Base-by-base conservation (phyloP, 176 grass and related monocot species). In the Lolium rigidum region DNA sequence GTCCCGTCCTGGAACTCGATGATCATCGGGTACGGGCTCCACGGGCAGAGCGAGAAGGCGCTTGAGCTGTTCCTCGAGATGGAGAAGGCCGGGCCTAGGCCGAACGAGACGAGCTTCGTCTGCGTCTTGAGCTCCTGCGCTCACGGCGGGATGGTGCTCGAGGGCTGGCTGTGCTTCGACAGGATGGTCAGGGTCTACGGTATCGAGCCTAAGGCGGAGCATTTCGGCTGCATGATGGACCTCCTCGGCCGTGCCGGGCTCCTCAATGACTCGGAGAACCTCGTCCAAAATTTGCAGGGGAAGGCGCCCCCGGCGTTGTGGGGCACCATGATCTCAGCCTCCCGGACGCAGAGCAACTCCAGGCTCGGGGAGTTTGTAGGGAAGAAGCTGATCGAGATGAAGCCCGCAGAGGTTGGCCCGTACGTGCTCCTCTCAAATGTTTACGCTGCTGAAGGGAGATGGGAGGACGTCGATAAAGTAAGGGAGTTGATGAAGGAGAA, bases 181-280 rank as follows among this genome's bases (percentile, higher is more conserved):
- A 87, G 81, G 63, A 95, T 95, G 90, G 70, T 90, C 83, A 80
- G 83, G 58, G 35, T 48, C 5, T 87, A 95, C 8, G 60, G 47
- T 50, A 50, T 90, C 31, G 70, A 90, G 46, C 90, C 93, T 31
- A 92, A 87, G 57, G 51, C 26, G 2, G 90, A 92, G 58, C 93
- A 95, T 43, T 87, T 92, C 17, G 93, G 93, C 10, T 92, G 93
- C 83, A 89, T 95, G 90, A 84, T 95, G 88, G 93, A 95, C 47
- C 86, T 95, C 46, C 88, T 95, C 4, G 76, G 77, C 44, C 90
- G 90, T 10, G 90, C 88, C n/a, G 90, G 93, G 21, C 56, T 95
- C 7, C 63, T 92, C 4, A 79, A 31, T 51, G 86, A 65, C 52
- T 92, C 90, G 0, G 83, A 89, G 20, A 57, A 76, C 1, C 77